Evolutionary conservation across 176 grass and related monocot species (phyloP).

Genomic region (Bonia amplexicaulis): DNA sequence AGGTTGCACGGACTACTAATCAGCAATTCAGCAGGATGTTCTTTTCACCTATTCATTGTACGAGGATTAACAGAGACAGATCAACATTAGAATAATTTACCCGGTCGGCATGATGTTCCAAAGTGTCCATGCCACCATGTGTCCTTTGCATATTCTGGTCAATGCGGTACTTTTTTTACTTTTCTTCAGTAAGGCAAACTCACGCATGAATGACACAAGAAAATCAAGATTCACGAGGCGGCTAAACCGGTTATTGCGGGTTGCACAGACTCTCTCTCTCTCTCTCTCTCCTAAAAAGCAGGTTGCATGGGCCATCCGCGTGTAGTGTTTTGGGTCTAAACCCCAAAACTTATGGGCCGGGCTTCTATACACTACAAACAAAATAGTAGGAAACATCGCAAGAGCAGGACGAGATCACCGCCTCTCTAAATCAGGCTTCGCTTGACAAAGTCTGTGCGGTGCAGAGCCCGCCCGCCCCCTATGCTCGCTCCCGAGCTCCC

Average conservation of each 20-base stretch:
- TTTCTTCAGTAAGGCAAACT: background rate
- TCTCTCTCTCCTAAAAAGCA: background rate
- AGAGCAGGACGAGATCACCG: background rate
- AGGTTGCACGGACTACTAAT: background rate
- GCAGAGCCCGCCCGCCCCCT: conserved; percentile 35
- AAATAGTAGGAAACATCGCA: background rate
- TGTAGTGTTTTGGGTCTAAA: background rate
- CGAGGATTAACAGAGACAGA: background rate
- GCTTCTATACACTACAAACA: background rate
- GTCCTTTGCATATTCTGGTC: background rate
- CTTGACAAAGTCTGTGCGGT: conserved; percentile 61
- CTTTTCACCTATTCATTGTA: background rate
- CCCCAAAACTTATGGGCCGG: background rate
- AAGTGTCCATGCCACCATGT: background rate
- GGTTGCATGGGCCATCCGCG: background rate
- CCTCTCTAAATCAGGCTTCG: conserved; percentile 6
- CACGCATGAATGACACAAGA: background rate
- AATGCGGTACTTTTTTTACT: background rate
- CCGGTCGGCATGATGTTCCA: background rate
- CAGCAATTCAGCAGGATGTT: background rate
- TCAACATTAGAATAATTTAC: background rate
- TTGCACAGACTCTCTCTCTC: background rate
- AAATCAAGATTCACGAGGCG: background rate
- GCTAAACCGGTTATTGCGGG: background rate
- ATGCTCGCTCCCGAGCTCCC: conserved; percentile 54